Evolutionary conservation across 2,329 filamentous ascomycete species (phyloP), one percentile per base, ranked within the genome.

Genomic region (Colletotrichum falcatum): DNA sequence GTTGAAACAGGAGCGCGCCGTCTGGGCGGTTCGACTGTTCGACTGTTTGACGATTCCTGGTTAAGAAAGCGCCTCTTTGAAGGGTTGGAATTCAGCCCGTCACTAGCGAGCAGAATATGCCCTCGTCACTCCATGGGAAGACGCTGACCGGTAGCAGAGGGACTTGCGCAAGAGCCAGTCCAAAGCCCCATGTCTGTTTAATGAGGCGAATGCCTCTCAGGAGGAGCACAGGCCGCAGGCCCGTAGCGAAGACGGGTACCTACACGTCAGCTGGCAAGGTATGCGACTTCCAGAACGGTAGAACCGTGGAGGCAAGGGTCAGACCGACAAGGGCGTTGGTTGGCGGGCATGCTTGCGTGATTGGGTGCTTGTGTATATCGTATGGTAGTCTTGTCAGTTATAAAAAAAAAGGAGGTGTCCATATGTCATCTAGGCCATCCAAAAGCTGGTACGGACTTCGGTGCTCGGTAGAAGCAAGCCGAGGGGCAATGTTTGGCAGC

Each of bases 101-200:
- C 58, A 62, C 59, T 66, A 51, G 67, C 33, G 51, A 44, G 53
- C 56, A 44, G 51, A 51, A 53, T 44, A 58, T n/a, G 39, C 56
- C 44, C 56, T 56, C 58, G 30, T 70, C 63, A 70, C 58, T 44
- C 63, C 67, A 70, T 58, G 49, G 67, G 61, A 66, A 70, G 67
- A 70, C 67, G n/a, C n/a, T n/a, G n/a, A 70, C 49, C 51, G 56
- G 28, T 61, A 37, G 42, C 35, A 46, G 33, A 59, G 33, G 49
- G 62, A 49, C 58, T 51, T 66, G 51, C 26, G 56, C 67, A 53
- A 55, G 44, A 61, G 58, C 63, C 67, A 58, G 56, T 61, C 63
- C 33, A 51, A 51, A 70, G 58, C 42, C 26, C 61, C 35, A 59
- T 42, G 66, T 51, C 44, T 26, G 54, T 60, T 67, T 70, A 64